phyloP scores from a whole-genome alignment of 345 rosid species.

The Noccaea caerulescens region DNA sequence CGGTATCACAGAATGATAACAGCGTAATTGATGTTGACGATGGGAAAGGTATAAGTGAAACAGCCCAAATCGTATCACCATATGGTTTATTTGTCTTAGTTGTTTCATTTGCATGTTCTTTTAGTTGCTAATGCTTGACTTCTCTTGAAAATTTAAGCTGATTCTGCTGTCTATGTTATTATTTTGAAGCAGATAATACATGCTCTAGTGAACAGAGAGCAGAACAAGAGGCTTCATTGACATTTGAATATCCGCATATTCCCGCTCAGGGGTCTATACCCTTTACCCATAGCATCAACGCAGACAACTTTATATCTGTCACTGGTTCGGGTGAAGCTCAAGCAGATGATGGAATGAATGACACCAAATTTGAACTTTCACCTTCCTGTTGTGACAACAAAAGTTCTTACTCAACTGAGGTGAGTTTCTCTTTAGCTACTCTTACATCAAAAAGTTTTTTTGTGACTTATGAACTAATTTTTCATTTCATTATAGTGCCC shows the following conservation, averaged over 20 bases:
- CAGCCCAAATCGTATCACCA: conserved; percentile 10
- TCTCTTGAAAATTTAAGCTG: conserved; percentile 23
- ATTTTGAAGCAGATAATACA: conserved; percentile 50
- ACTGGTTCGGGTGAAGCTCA: conserved; percentile 60
- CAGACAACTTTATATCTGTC: conserved; percentile 61
- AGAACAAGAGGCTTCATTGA: conserved; percentile 65
- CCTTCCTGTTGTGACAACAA: conserved; percentile 65
- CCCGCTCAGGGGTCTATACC: conserved; percentile 56
- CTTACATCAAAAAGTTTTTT: conserved; percentile 2
- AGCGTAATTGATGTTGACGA: conserved; percentile 58
- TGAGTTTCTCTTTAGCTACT: conserved; percentile 48
- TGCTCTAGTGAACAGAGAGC: conserved; percentile 52
- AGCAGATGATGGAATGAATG: conserved; percentile 57
- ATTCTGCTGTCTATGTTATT: conserved; percentile 18
- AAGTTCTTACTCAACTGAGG: conserved; percentile 77
- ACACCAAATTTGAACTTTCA: conserved; percentile 59
- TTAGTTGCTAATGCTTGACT: not conserved
- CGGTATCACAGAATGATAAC: conserved; percentile 50
- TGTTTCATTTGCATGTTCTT: conserved; percentile 21
- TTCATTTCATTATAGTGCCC: conserved; percentile 69
- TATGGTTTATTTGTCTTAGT: conserved; percentile 18
- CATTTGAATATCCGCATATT: conserved; percentile 59
- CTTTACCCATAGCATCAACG: conserved; percentile 52
- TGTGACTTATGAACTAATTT: conserved; percentile 34
- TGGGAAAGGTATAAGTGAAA: conserved; percentile 57